Conservation (phyloP, 805 yeast species). For the Vanderwaltozyma yarrowii region DNA sequence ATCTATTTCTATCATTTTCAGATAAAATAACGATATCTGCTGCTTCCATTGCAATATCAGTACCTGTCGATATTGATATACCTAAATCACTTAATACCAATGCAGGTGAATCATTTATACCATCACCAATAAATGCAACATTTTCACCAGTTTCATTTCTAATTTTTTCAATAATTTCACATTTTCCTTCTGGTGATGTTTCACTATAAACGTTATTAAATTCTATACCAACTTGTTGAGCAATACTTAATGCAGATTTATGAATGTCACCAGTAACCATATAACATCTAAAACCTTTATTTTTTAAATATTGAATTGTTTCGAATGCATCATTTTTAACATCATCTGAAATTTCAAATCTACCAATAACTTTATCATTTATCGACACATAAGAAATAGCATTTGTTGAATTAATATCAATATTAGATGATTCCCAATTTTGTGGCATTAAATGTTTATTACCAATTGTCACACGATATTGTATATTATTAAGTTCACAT, state of each 20-base stretch:
- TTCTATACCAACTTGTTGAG: constrained; percentile 57
- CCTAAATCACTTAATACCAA: constrained; percentile 82
- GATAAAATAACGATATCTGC: constrained; percentile 80
- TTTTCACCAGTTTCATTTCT: constrained; percentile 34
- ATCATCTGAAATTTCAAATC: constrained; percentile 55
- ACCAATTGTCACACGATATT: constrained; percentile 42
- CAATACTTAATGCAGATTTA: constrained; percentile 54
- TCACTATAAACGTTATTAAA: constrained; percentile 58
- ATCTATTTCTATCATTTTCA: constrained; percentile 8
- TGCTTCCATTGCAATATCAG: constrained; percentile 95
- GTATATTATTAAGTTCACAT: constrained; percentile 12
- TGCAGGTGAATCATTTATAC: constrained; percentile 97
- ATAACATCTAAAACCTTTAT: constrained; percentile 52
- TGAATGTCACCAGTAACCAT: constrained; percentile 85
- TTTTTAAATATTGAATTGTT: constrained; percentile 45
- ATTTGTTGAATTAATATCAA: constrained; percentile 21
- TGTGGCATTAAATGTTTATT: constrained; percentile 33
- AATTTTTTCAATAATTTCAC: constrained; percentile 49
- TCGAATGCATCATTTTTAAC: constrained; percentile 54
- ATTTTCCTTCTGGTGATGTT: constrained; percentile 69
- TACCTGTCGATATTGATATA: constrained; percentile 83
- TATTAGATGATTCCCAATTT: neutral
- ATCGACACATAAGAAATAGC: constrained; percentile 51
- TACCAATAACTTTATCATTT: constrained; percentile 51
- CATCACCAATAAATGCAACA: constrained; percentile 93